A percentile compares a stretch with the other conserved stretches of the same genome.
These are phyloP conservation scores for Alternaria panax DNA, from an alignment of 2,329 filamentous ascomycete species.

Conservation along the genomic window DNA sequence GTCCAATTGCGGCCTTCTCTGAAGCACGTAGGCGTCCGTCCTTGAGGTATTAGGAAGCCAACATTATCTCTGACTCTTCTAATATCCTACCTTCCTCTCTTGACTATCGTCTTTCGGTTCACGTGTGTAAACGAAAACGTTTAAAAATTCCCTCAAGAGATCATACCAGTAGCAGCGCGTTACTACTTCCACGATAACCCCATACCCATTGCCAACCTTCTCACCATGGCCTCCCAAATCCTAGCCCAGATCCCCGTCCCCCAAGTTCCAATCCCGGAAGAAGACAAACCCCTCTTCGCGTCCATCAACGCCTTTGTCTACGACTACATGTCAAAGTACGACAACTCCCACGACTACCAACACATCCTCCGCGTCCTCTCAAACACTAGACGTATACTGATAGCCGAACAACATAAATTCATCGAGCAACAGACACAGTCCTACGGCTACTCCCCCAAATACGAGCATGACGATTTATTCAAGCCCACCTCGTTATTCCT, in stretches of 20 bases:
- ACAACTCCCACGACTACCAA: constrained; percentile 86
- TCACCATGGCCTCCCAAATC: constrained; percentile 22
- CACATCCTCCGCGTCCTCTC: constrained; percentile 82
- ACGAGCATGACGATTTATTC: constrained; percentile 62
- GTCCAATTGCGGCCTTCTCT: not conserved
- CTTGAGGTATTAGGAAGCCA: not conserved
- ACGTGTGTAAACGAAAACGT: too few species aligned
- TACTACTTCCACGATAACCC: too few species aligned
- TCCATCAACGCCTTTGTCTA: constrained; percentile 43
- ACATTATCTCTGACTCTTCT: too few species aligned
- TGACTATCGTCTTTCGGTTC: not conserved
- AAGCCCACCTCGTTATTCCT: constrained; percentile 69
- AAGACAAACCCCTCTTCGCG: constrained; percentile 34
- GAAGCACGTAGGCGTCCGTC: not conserved
- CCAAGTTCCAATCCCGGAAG: constrained; percentile 31
- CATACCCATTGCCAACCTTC: too few species aligned
- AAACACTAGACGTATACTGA: too few species aligned
- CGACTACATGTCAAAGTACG: constrained; percentile 55
- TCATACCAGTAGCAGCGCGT: too few species aligned
- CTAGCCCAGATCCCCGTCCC: constrained; percentile 25
- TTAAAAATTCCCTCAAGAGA: too few species aligned
- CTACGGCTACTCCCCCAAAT: too few species aligned
- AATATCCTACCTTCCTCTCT: not conserved
- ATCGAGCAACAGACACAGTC: too few species aligned
- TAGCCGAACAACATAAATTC: too few species aligned